phyloP scores from a whole-genome alignment of 2,329 filamentous ascomycete species.

The Trichoderma hamatum region DNA sequence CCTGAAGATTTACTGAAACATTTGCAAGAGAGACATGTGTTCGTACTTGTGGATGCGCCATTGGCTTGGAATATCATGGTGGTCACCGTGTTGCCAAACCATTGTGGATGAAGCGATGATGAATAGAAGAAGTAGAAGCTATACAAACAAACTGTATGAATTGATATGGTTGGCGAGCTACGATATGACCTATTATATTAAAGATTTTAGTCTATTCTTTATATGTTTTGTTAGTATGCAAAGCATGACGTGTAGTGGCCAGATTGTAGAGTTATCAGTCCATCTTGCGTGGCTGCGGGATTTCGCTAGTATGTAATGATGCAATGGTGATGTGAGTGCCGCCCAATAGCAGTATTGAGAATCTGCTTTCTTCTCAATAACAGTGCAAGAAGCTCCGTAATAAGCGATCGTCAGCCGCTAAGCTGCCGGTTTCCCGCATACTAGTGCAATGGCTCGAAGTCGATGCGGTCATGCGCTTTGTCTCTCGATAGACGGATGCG shows the following conservation, averaged over 20 bases:
- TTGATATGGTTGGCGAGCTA: not conserved
- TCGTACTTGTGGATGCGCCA: slow-evolving; percentile 51
- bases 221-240: not conserved
- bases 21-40: not conserved
- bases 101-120: slow-evolving; percentile 39
- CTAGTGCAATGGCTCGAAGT: not conserved
- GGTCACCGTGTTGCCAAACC: slow-evolving; percentile 55
- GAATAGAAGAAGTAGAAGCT: not conserved
- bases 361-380: not conserved
- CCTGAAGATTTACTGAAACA: no score
- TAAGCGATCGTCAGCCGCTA: slow-evolving; percentile 7
- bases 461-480: not conserved
- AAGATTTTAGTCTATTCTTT: not conserved
- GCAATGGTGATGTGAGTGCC: slow-evolving; percentile 13
- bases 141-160: not conserved
- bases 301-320: slow-evolving; percentile 11
- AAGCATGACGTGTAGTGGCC: not conserved
- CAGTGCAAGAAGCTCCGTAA: not conserved
- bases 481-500: not conserved
- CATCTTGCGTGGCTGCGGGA: not conserved
- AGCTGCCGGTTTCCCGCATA: slow-evolving; percentile 13
- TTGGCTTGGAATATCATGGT: slow-evolving; percentile 55
- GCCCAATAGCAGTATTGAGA: not conserved
- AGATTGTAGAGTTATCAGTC: not conserved
- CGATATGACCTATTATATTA: not conserved